A percentile compares a stretch with the other conserved stretches of the same genome.
Conservation (phyloP, 2,329 filamentous ascomycete species). For the Dendrostoma leiphaemia region DNA sequence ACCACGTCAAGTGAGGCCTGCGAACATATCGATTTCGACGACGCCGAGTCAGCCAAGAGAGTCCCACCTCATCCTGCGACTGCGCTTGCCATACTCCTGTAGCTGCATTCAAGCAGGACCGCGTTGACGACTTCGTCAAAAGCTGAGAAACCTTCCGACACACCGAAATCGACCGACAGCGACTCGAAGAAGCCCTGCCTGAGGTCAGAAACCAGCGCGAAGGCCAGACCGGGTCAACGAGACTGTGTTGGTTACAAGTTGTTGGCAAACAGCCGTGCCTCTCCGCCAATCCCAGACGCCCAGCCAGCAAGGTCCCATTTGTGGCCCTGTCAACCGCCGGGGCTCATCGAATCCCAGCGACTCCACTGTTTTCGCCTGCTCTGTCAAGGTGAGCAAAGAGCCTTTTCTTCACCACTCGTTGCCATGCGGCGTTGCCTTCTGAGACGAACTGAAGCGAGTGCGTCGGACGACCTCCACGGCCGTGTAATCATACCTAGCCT, state of each 20-base stretch:
- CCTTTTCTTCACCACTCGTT: slow-evolving; percentile 15
- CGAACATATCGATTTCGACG: not conserved
- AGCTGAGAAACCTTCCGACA: not conserved
- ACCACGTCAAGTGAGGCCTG: not conserved
- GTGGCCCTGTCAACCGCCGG: slow-evolving; percentile 4
- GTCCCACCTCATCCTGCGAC: not conserved
- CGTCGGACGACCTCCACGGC: not conserved
- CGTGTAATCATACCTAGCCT: slow-evolving; percentile 1
- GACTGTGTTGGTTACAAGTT: slow-evolving; percentile 15
- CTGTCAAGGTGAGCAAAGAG: slow-evolving; percentile 10
- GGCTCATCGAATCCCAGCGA: not conserved
- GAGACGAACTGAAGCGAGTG: slow-evolving; percentile 14
- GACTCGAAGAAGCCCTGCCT: not conserved
- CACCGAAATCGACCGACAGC: not conserved
- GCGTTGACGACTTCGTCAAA: not conserved
- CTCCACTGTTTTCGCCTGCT: slow-evolving; percentile 12
- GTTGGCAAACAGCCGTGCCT: slow-evolving; percentile 6
- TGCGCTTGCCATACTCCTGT: not conserved
- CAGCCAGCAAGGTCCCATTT: slow-evolving; percentile 6
- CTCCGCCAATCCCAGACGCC: slow-evolving; percentile 6
- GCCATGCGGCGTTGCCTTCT: slow-evolving; percentile 7
- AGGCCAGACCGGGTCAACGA: slow-evolving; percentile 13
- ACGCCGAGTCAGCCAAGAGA: not conserved
- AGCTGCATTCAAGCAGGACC: not conserved
- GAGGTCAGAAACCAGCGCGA: slow-evolving; percentile 13